Base-by-base conservation (phyloP, 768 basidiomycete genomes). In the Leucosporidium creatinivorum region DNA sequence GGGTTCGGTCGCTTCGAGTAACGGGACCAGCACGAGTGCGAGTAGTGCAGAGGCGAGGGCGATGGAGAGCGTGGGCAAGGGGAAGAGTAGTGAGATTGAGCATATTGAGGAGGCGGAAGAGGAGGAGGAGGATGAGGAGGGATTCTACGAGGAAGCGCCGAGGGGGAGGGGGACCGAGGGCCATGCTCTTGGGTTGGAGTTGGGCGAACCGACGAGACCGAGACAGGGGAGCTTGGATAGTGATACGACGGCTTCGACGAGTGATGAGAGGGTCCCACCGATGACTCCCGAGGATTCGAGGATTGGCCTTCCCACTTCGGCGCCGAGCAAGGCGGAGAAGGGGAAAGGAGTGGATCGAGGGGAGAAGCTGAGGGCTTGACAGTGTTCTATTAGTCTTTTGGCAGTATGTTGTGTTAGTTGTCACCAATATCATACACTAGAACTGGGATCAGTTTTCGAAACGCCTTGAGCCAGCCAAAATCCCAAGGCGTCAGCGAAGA, bases 1-100 rank as follows among this genome's bases (percentile, higher is more conserved):
- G n/a, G n/a, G n/a, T 17, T 44, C 17, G 44, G 48, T 23, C 26
- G 54, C 21, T 49, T n/a, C n/a, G 26, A 4, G 30, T 2, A 6
- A 31, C 31, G 13, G 56, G 6, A 33, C 54, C 15, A 25, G 52
- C 9, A 25, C 13, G 13, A 52, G 56, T 12, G 39, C 56, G 8
- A 25, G 56, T 2, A 15, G 3, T 17, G 63, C 54, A 6, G 58
- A 58, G 47, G 70, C 70, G 10, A 36, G 30, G 50, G 36, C 50
- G 39, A 72, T 72, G 70, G 70, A 72, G 65, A 21, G 28, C 4
- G 65, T 66, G 30, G 70, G 64, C 2, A 72, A 72, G 67, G 50
- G 58, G n/a, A 63, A 62, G 33, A 36, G 55, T 15, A 61, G 62
- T 8, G 63, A 62, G 58, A 68, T 72, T 10, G 70, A 72, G 62